phyloP scores from a whole-genome alignment of 345 rosid genomes.

The Corymbia maculata region DNA sequence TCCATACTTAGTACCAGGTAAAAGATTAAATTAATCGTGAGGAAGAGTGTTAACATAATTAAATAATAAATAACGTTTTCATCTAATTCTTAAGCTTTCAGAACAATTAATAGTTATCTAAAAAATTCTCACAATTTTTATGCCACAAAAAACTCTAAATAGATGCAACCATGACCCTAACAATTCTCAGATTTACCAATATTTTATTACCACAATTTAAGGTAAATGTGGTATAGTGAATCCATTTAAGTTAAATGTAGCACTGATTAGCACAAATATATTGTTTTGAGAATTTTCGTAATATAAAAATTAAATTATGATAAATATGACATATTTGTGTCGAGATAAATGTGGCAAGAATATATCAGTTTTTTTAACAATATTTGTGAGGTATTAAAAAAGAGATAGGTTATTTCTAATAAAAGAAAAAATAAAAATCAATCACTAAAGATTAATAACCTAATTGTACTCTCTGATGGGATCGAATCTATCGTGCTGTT shows the following conservation, averaged over 20 bases:
- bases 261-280: rapidly evolving
- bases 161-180: too few species aligned
- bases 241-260: neutral
- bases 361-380: neutral
- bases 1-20: rapidly evolving
- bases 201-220: too few species aligned
- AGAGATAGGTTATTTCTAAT: rapidly evolving
- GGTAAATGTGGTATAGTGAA: too few species aligned
- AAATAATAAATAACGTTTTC: rapidly evolving
- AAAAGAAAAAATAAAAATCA: neutral
- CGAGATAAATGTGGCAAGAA: rapidly evolving
- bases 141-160: too few species aligned
- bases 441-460: neutral
- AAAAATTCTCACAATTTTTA: too few species aligned
- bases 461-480: neutral
- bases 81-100: too few species aligned
- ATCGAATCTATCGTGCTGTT: neutral
- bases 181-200: too few species aligned
- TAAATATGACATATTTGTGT: neutral
- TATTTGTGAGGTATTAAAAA: too few species aligned
- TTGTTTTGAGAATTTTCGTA: too few species aligned
- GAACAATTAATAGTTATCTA: rapidly evolving
- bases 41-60: rapidly evolving
- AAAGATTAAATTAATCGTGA: rapidly evolving
- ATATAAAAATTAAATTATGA: too few species aligned